Evolutionary conservation across 2,329 filamentous ascomycete species (phyloP).

Genomic region (Sporothrix variecibatus): DNA sequence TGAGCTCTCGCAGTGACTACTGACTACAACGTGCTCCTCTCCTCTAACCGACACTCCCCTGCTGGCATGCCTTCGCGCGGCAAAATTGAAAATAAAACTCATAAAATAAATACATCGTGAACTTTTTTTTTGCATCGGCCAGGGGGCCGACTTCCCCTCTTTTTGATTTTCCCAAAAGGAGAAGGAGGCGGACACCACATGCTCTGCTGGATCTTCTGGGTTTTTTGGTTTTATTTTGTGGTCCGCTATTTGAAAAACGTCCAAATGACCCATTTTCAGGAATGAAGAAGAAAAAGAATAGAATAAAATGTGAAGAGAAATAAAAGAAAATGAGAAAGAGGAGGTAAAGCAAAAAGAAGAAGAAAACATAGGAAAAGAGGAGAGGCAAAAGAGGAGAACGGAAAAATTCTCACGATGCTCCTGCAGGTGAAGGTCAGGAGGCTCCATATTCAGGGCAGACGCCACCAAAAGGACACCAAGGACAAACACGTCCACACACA

Average conservation of each 20-base stretch:
- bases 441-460: background rate
- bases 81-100: background rate
- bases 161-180: background rate
- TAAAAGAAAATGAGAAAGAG: background rate
- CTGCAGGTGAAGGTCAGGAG: background rate
- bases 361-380: background rate
- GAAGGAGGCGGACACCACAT: slow-evolving; percentile 1
- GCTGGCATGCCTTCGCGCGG: background rate
- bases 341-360: background rate
- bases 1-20: background rate
- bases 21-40: background rate
- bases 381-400: slow-evolving; percentile 6
- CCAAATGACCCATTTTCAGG: slow-evolving; percentile 14
- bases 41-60: too few relatives aligned
- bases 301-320: background rate
- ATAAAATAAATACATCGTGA: background rate
- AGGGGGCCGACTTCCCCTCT: slow-evolving; percentile 4
- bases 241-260: background rate
- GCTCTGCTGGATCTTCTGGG: background rate
- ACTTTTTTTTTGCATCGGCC: background rate
- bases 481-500: background rate
- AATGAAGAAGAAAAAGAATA: background rate
- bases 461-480: background rate
- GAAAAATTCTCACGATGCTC: slow-evolving; percentile 6
- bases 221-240: too few relatives aligned